phyloP scores from a whole-genome alignment of 495 filamentous ascomycete genomes.

The Podospora appendiculata region DNA sequence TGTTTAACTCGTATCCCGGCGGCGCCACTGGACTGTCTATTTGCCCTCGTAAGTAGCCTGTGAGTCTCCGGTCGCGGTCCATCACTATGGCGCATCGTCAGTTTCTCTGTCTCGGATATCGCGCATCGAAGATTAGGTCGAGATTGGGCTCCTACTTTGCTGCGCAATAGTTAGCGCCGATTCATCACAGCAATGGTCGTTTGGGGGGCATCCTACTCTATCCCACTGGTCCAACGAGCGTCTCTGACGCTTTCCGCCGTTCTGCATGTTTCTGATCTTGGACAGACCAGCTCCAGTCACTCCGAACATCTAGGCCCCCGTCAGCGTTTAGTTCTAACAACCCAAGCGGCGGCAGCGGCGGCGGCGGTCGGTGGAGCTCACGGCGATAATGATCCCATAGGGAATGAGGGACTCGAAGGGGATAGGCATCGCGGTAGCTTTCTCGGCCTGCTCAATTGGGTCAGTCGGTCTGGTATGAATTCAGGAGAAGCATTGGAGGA shows the following conservation, averaged over 20 bases:
- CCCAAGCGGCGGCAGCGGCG: not conserved
- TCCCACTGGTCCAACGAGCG: conserved; percentile 91
- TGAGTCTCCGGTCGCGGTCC: conserved; percentile 87
- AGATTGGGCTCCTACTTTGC: conserved; percentile 59
- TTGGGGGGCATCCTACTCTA: conserved; percentile 52
- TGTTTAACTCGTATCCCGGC: conserved; percentile 85
- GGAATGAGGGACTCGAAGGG: conserved; percentile 94
- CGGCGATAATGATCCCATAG: conserved; percentile 81
- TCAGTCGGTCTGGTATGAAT: conserved; percentile 4
- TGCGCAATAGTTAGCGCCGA: conserved; percentile 33
- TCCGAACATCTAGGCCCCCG: conserved; percentile 71
- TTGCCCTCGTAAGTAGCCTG: conserved; percentile 78
- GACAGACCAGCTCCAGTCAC: conserved; percentile 69
- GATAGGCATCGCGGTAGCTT: conserved; percentile 65
- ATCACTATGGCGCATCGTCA: conserved; percentile 63
- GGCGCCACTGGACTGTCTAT: conserved; percentile 73
- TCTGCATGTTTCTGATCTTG: conserved; percentile 66
- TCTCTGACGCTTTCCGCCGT: conserved; percentile 79
- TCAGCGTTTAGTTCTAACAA: conserved; percentile 18
- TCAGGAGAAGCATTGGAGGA: not conserved
- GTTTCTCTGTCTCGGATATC: not conserved
- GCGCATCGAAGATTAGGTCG: not conserved
- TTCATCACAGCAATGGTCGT: not conserved
- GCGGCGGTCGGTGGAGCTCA: conserved; percentile 41
- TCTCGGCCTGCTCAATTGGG: conserved; percentile 14